Conservation (phyloP, 306 rosid species). For the Prunus davidiana region DNA sequence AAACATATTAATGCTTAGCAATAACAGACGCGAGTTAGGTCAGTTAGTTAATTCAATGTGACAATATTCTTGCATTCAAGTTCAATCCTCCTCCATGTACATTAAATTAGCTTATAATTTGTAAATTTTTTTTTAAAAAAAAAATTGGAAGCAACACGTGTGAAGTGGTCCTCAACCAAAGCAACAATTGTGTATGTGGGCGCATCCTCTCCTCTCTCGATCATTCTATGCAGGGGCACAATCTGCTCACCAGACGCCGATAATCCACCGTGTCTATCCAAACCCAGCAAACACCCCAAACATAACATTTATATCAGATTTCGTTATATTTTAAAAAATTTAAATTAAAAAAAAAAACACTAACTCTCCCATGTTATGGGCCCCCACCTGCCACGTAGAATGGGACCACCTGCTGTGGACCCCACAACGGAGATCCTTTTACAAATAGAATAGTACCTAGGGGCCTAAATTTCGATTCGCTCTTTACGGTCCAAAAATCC, state of each 20-base stretch:
- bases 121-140: no score
- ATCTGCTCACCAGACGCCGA: conserved; percentile 39
- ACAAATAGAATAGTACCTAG: neutral
- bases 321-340: neutral
- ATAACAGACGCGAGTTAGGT: no score
- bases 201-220: conserved; percentile 5
- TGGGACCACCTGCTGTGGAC: conserved; percentile 21
- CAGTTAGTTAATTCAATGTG: no score
- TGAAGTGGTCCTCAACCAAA: conserved; percentile 22
- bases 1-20: no score
- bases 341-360: neutral
- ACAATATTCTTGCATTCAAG: no score
- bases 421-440: neutral
- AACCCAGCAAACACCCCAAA: conserved; percentile 26
- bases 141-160: neutral
- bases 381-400: conserved; percentile 13
- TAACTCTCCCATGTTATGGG: neutral
- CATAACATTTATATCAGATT: neutral
- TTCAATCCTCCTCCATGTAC: no score
- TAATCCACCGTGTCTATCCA: conserved; percentile 53
- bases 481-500: neutral
- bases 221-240: conserved; percentile 36
- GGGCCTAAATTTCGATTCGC: neutral
- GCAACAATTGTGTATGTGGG: neutral
- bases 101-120: no score